Evolutionary conservation across 2,329 filamentous ascomycete genomes (phyloP).

Genomic region (Epichloe scottii): DNA sequence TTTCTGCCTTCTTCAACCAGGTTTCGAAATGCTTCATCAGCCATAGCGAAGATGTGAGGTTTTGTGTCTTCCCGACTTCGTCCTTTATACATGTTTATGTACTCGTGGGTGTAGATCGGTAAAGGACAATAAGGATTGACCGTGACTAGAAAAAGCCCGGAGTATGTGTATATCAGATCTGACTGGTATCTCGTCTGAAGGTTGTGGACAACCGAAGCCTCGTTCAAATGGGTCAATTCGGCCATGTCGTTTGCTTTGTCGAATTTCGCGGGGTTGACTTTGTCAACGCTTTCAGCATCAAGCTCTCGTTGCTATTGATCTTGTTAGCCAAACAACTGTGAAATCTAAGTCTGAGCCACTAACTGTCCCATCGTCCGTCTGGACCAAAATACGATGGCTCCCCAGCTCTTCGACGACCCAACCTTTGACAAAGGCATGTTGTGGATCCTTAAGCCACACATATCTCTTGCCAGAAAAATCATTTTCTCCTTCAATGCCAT

Average conservation of each 20-base stretch:
- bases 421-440: slow-evolving; percentile 80
- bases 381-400: slow-evolving; percentile 61
- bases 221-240: slow-evolving; percentile 93
- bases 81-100: slow-evolving; percentile 96
- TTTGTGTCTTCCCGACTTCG: slow-evolving; percentile 85
- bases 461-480: slow-evolving; percentile 98
- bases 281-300: slow-evolving; percentile 79
- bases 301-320: slow-evolving; percentile 65
- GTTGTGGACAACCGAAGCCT: slow-evolving; percentile 95
- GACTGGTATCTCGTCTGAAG: slow-evolving; percentile 89
- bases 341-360: slow-evolving; percentile 20
- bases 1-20: slow-evolving; percentile 90
- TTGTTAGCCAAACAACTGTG: slow-evolving; percentile 9
- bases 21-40: slow-evolving; percentile 91
- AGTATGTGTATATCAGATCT: slow-evolving; percentile 97
- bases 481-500: slow-evolving; percentile 87
- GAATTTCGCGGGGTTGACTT: slow-evolving; percentile 98
- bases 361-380: slow-evolving; percentile 86
- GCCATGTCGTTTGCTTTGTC: slow-evolving; percentile 99
- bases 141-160: slow-evolving; percentile 88
- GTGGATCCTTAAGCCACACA: slow-evolving; percentile 86
- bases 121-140: slow-evolving; percentile 93
- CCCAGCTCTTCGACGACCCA: slow-evolving; percentile 77
- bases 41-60: slow-evolving; percentile 95
- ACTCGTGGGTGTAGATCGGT: slow-evolving; percentile 92